Evolutionary conservation across 768 basidiomycete species (phyloP).

Genomic region (Pisolithus orientalis): DNA sequence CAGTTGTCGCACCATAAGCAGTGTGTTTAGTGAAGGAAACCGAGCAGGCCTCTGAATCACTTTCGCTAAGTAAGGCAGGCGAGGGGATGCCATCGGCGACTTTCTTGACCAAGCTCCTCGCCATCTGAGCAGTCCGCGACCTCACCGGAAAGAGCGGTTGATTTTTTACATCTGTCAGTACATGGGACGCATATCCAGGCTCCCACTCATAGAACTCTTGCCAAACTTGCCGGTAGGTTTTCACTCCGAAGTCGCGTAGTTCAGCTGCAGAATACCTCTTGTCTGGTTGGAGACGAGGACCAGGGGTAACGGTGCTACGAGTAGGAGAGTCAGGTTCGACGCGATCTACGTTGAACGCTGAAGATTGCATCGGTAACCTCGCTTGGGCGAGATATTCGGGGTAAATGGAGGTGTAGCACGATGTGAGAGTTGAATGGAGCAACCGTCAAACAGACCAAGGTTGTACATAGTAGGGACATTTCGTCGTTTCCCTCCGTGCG

Average conservation of each 20-base stretch:
- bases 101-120: slow-evolving; percentile 2
- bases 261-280: neutral
- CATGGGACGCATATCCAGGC: slow-evolving; percentile 19
- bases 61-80: neutral
- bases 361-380: neutral
- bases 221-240: slow-evolving; percentile 36
- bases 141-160: slow-evolving; percentile 2
- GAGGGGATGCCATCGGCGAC: slow-evolving; percentile 1
- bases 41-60: neutral
- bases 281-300: neutral
- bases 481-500: no score
- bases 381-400: neutral
- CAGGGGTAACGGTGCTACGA: neutral
- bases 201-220: slow-evolving; percentile 44
- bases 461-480: no score
- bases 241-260: slow-evolving; percentile 19
- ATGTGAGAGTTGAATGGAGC: no score
- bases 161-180: slow-evolving; percentile 14
- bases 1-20: neutral
- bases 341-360: slow-evolving; percentile 12
- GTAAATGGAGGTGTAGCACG: neutral
- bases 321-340: slow-evolving; percentile 17
- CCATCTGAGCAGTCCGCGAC: slow-evolving; percentile 10
- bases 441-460: no score
- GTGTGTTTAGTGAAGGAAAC: slow-evolving; percentile 9